Base-by-base conservation (phyloP, 371 early-diverging fungal species). In the Syncephalastrum racemosum region DNA sequence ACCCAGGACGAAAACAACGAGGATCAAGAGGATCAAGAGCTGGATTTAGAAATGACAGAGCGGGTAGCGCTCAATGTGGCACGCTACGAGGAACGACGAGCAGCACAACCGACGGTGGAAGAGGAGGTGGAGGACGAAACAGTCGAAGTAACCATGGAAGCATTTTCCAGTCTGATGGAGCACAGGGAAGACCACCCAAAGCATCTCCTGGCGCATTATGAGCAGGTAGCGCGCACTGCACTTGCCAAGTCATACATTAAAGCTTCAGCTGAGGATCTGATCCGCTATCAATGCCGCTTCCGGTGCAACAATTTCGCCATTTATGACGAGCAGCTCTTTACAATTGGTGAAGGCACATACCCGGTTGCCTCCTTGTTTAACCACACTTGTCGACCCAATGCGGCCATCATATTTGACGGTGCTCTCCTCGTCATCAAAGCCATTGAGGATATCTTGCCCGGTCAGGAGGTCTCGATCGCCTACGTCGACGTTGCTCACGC, bases 321-420 rank as follows among this genome's bases (percentile, higher is more conserved):
- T 39, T 68, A 81, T 56, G 90, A 90, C 56, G 59, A 68, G 1
- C 83, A 90, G 18, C 60, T 89, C 56, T 87, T 87, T 63, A 58
- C 80, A 3, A 67, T 89, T 60, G 93, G 87, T 0, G 90, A 89
- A 49, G 92, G 90, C 4, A 85, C 89, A 10, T 92, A 85, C 54
- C 92, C 94, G 0, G 63, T 91, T 4, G 90, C 82, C 0, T 82
- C 92, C 1, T 67, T 94, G 50, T 82, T 95, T 65, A 95, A 95
- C 67, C 94, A 95, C 70, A 87, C 90, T 2, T 95, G 96, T 62
- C 63, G 75, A 13, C 96, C 94, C 12, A 94, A 93, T 55, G 85
- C 88, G 19, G 76, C 83, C 4, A 85, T 86, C 16, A 77, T 83
- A 51, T 86, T 81, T 59, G 79, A 74, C 15, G 68, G 69, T 0